Evolutionary conservation across 192 early-diverging fungal genomes (phyloP).

Genomic region (Mortierella alpina): DNA sequence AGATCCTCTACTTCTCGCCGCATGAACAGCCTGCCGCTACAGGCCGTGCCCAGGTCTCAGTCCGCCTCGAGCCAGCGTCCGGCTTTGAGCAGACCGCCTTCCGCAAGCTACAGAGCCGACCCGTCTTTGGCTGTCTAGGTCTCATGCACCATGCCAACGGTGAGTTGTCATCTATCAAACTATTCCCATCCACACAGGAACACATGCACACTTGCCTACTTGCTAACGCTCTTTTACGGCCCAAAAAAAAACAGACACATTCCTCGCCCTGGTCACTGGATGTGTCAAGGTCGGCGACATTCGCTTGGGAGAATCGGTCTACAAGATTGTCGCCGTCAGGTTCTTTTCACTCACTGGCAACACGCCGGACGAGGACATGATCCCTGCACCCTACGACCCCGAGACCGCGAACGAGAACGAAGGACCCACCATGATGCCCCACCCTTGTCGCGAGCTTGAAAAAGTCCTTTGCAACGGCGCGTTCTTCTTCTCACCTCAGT

Average conservation of each 20-base stretch:
- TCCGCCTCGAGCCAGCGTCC: constrained; percentile 40
- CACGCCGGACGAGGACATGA: constrained; percentile 75
- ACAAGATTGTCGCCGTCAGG: constrained; percentile 75
- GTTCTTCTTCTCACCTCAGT: constrained; percentile 92
- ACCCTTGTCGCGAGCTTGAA: constrained; percentile 82
- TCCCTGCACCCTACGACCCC: constrained; percentile 44
- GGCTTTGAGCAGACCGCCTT: constrained; percentile 56
- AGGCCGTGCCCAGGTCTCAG: constrained; percentile 41
- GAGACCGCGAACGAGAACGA: constrained; percentile 55
- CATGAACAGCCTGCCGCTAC: constrained; percentile 19
- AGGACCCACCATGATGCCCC: constrained; percentile 62
- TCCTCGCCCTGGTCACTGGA: constrained; percentile 74
- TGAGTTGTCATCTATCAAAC: constrained; percentile 45
- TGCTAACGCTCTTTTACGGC: constrained; percentile 30
- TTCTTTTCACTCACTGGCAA: constrained; percentile 83
- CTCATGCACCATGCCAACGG: constrained; percentile 62
- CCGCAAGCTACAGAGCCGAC: constrained; percentile 54
- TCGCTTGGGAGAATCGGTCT: constrained; percentile 69
- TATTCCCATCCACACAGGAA: constrained; percentile 10
- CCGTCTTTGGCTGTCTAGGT: constrained; percentile 67
- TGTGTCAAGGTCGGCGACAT: constrained; percentile 72
- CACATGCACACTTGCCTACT: constrained; percentile 7
- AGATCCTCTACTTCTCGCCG: constrained; percentile 28
- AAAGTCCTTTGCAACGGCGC: constrained; percentile 86
- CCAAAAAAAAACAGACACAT: constrained; percentile 65